phyloP scores from a whole-genome alignment of 179 eudicot species.

The Heliamphora pulchella region DNA sequence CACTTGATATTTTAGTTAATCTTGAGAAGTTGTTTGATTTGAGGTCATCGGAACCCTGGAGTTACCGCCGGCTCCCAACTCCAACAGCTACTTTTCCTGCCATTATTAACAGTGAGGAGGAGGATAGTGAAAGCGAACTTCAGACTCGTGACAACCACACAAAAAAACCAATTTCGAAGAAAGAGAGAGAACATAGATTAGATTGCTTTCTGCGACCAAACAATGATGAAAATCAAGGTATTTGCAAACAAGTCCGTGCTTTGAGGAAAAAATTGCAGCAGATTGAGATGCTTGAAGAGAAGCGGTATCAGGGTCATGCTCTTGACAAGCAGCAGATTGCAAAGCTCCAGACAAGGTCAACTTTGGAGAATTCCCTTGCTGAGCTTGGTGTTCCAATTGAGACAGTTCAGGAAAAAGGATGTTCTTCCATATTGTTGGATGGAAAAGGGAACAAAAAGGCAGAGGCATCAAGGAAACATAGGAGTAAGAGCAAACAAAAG shows the following conservation, averaged over 20 bases:
- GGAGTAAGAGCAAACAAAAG: conserved; percentile 62
- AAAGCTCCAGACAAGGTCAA: conserved; percentile 59
- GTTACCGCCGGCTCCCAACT: conserved; percentile 82
- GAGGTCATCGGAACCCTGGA: conserved; percentile 90
- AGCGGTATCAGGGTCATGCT: conserved; percentile 55
- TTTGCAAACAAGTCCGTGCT: conserved; percentile 38
- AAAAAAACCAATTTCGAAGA: conserved; percentile 25
- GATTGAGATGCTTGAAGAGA: conserved; percentile 91
- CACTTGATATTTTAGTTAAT: conserved; percentile 58
- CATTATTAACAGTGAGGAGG: conserved; percentile 80
- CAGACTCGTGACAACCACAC: conserved; percentile 45
- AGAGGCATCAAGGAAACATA: conserved; percentile 60
- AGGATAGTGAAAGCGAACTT: conserved; percentile 53
- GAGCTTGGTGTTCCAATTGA: conserved; percentile 76
- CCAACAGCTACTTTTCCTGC: conserved; percentile 90
- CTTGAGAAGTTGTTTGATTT: conserved; percentile 71
- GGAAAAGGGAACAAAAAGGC: conserved; percentile 48
- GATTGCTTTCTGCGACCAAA: conserved; percentile 50
- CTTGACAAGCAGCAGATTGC: conserved; percentile 94
- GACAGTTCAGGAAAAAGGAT: conserved; percentile 27
- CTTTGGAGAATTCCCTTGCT: conserved; percentile 56
- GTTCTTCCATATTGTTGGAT: conserved; percentile 36
- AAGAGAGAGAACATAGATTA: conserved; percentile 34
- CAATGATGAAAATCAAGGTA: conserved; percentile 41
- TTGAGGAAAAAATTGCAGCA: conserved; percentile 88